Evolutionary conservation across 2,329 filamentous ascomycete genomes (phyloP).

Genomic region (Ilyonectria robusta): DNA sequence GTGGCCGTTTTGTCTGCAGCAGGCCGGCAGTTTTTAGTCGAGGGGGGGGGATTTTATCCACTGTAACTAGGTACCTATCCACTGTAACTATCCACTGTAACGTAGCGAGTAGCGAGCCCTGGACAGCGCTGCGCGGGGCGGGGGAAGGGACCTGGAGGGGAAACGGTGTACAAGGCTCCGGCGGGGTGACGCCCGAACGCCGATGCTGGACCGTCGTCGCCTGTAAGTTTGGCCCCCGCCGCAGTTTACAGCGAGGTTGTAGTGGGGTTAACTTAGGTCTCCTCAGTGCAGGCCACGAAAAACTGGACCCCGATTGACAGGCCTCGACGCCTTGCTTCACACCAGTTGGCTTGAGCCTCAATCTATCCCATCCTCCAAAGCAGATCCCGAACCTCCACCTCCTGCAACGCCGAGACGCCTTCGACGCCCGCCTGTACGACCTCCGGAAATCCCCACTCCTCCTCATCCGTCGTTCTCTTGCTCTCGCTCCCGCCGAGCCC

Average conservation of each 20-base stretch:
- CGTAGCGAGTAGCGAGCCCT: background rate
- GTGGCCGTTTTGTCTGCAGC: constrained; percentile 5
- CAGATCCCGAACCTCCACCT: constrained; percentile 6
- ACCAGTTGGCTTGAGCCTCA: constrained; percentile 24
- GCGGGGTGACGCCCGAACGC: constrained; percentile 22
- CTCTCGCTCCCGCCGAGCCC: constrained; percentile 33
- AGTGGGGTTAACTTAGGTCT: constrained; percentile 2
- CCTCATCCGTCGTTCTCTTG: background rate
- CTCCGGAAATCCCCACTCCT: background rate
- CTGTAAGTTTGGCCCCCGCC: background rate
- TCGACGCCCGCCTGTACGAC: background rate
- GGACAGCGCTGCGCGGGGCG: constrained; percentile 5
- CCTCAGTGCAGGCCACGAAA: constrained; percentile 13
- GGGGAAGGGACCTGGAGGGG: background rate
- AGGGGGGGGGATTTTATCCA: background rate
- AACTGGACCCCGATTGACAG: constrained; percentile 15
- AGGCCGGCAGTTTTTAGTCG: background rate
- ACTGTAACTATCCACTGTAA: background rate
- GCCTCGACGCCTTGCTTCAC: constrained; percentile 6
- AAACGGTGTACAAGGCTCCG: background rate
- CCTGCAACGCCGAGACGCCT: constrained; percentile 9
- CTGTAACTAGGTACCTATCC: background rate
- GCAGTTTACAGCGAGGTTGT: background rate
- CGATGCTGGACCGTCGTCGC: constrained; percentile 14
- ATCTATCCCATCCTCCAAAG: constrained; percentile 7